Evolutionary conservation across 805 yeast genomes (phyloP).

Genomic region (Monosporozyma siamensis): DNA sequence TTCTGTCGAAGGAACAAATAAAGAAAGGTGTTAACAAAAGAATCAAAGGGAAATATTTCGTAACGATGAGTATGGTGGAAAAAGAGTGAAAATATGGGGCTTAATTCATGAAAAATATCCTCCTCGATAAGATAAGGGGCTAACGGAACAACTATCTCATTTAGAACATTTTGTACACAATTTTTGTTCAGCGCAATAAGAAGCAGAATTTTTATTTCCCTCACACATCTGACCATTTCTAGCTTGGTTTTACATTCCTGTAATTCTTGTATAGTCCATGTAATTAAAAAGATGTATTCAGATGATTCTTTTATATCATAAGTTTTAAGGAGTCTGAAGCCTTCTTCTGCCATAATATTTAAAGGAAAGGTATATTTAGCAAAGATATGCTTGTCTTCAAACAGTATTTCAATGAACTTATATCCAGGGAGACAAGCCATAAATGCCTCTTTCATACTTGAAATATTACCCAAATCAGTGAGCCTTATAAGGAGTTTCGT

Average conservation of each 20-base stretch:
- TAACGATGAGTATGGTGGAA: not conserved
- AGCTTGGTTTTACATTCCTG: constrained; percentile 4
- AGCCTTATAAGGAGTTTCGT: not conserved
- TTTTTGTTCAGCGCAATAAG: constrained; percentile 9
- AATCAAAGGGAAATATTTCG: not conserved
- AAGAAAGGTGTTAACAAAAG: constrained; percentile 9
- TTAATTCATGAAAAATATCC: constrained; percentile 13
- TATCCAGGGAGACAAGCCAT: constrained; percentile 3
- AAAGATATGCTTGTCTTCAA: not conserved
- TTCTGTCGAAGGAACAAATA: constrained; percentile 6
- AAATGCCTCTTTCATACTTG: constrained; percentile 7
- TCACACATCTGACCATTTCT: constrained; percentile 11
- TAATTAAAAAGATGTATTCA: constrained; percentile 11
- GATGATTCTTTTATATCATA: not conserved
- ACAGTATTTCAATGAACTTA: constrained; percentile 2
- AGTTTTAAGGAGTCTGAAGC: constrained; percentile 7
- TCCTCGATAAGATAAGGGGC: constrained; percentile 7
- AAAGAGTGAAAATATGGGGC: constrained; percentile 9
- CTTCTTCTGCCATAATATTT: constrained; percentile 9
- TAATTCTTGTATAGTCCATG: constrained; percentile 17
- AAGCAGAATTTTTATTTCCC: constrained; percentile 16
- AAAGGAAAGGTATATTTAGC: constrained; percentile 14
- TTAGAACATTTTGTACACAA: constrained; percentile 3
- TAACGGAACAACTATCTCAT: constrained; percentile 7
- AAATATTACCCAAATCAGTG: constrained; percentile 11